Conservation (phyloP, 441 rosid genomes). For the Omphalea diandra region DNA sequence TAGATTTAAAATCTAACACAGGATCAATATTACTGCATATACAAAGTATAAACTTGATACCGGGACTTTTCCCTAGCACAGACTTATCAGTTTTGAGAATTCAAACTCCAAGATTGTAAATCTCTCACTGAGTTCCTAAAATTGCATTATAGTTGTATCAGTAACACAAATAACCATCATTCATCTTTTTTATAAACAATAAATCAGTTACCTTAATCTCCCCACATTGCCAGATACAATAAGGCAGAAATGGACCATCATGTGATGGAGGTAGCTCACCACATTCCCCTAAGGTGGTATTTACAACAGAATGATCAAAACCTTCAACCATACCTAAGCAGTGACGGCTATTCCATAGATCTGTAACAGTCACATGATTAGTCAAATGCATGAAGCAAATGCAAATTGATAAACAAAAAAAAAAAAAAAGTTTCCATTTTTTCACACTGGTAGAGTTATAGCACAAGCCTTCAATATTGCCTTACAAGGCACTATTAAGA, state of each 20-base stretch:
- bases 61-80: slow-evolving; percentile 62
- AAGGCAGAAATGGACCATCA: slow-evolving; percentile 75
- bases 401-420: background rate
- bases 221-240: slow-evolving; percentile 90
- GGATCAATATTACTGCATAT: background rate
- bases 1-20: background rate
- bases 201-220: slow-evolving; percentile 55
- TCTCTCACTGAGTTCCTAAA: slow-evolving; percentile 71
- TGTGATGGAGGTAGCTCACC: slow-evolving; percentile 56
- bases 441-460: slow-evolving; percentile 75
- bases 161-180: background rate
- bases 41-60: slow-evolving; percentile 30
- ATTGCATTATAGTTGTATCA: slow-evolving; percentile 20
- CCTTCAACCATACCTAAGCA: slow-evolving; percentile 76
- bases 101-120: slow-evolving; percentile 79
- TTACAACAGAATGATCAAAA: slow-evolving; percentile 79
- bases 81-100: slow-evolving; percentile 58
- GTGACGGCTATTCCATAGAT: slow-evolving; percentile 78
- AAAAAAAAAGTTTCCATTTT: background rate
- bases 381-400: background rate
- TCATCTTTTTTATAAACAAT: background rate
- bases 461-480: slow-evolving; percentile 83
- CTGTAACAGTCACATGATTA: slow-evolving; percentile 29
- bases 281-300: slow-evolving; percentile 79
- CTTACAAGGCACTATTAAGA: slow-evolving; percentile 72